Evolutionary conservation across 257 asterid genomes (phyloP).

Genomic region (Handroanthus guayacan): DNA sequence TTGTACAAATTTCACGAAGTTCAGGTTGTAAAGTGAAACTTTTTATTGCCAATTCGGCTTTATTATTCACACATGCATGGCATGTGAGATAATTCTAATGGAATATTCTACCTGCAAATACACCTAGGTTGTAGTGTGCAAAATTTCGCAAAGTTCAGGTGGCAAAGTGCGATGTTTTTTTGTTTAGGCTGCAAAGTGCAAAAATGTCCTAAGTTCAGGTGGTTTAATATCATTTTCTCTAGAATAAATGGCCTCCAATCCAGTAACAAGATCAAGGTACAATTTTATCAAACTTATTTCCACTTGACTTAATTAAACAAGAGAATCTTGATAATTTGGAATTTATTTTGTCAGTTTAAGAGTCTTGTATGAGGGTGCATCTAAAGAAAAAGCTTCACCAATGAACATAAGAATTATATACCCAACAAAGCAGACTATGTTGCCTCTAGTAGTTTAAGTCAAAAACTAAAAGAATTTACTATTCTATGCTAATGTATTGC

Average conservation of each 20-base stretch:
- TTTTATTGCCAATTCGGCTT: too few species aligned
- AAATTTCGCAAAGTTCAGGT: too few species aligned
- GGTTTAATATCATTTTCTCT: too few species aligned
- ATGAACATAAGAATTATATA: slow-evolving; percentile 12
- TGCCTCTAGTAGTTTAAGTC: background rate
- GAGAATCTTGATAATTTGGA: background rate
- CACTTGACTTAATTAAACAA: slow-evolving; percentile 18
- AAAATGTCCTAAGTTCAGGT: too few species aligned
- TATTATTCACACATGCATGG: too few species aligned
- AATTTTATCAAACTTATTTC: slow-evolving; percentile 20
- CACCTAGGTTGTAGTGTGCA: too few species aligned
- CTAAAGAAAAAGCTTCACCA: slow-evolving; percentile 25
- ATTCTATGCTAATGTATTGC: slow-evolving; percentile 23
- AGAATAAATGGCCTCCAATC: slow-evolving; percentile 18
- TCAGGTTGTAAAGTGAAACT: too few species aligned
- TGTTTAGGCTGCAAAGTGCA: too few species aligned
- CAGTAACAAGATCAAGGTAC: slow-evolving; percentile 11
- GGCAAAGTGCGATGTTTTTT: too few species aligned
- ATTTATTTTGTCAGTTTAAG: background rate
- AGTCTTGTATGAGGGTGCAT: slow-evolving; percentile 8
- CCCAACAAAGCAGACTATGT: slow-evolving; percentile 5
- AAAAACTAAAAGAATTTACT: background rate
- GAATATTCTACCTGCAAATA: too few species aligned
- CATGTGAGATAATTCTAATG: too few species aligned
- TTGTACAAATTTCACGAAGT: too few species aligned